Percentiles rank a stretch among this genome's conserved stretches.
Evolutionary conservation across 768 basidiomycete genomes (phyloP).

Genomic region (Lactifluus echinatus): DNA sequence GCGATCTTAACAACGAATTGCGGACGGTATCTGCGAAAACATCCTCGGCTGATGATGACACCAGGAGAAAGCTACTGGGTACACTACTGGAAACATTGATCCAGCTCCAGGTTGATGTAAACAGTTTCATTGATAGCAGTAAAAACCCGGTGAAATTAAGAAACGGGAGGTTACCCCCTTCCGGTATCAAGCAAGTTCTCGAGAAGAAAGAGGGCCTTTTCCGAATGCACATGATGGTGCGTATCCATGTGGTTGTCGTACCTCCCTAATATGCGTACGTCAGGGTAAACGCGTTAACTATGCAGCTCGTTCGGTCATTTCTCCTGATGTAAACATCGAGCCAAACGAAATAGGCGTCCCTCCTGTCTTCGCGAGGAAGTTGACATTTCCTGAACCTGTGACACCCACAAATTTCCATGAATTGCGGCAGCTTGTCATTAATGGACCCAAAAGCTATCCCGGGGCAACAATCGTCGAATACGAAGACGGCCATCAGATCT

Average conservation of each 20-base stretch:
- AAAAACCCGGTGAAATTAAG: conserved; percentile 86
- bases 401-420: conserved; percentile 85
- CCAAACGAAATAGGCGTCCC: conserved; percentile 98
- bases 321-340: conserved; percentile 98
- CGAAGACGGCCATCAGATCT: conserved; percentile 86
- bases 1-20: conserved; percentile 66
- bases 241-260: conserved; percentile 21
- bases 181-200: conserved; percentile 90
- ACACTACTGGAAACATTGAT: conserved; percentile 72
- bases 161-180: conserved; percentile 83
- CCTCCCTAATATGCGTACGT: conserved; percentile 4
- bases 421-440: conserved; percentile 83
- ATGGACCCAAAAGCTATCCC: conserved; percentile 80
- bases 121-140: conserved; percentile 93
- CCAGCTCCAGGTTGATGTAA: conserved; percentile 90
- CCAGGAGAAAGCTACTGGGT: conserved; percentile 50
- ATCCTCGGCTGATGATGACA: conserved; percentile 37
- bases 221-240: conserved; percentile 98
- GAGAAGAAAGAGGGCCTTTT: conserved; percentile 99
- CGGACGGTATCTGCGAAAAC: conserved; percentile 54
- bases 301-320: conserved; percentile 99
- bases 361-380: conserved; percentile 91
- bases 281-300: conserved; percentile 99
- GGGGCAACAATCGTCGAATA: conserved; percentile 93
- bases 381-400: conserved; percentile 97